Conservation (phyloP, 2,329 filamentous ascomycete species). For the Dactylellina sp. region DNA sequence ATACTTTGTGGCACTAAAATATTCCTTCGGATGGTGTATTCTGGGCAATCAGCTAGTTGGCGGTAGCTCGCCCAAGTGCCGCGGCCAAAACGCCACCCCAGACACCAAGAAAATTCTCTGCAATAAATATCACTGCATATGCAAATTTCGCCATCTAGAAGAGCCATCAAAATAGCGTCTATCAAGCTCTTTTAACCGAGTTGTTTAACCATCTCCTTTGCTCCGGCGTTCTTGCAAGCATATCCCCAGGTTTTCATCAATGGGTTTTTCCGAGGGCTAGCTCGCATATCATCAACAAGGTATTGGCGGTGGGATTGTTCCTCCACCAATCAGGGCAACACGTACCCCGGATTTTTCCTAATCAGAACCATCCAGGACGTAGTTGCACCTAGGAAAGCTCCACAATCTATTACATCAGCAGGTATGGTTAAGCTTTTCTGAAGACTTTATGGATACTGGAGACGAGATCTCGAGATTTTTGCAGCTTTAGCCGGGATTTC, state of each 20-base stretch:
- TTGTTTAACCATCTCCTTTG: constrained; percentile 41
- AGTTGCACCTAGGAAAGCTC: neutral
- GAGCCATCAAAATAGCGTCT: no score
- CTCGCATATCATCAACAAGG: constrained; percentile 15
- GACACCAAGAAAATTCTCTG: no score
- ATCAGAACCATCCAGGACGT: neutral
- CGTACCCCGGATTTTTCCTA: constrained; percentile 30
- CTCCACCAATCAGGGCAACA: constrained; percentile 46
- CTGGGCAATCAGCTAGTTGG: no score
- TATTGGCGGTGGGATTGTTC: constrained; percentile 7
- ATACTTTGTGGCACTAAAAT: no score
- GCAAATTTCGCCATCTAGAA: no score
- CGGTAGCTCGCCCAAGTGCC: no score
- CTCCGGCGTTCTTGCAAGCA: constrained; percentile 3
- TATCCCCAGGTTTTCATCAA: constrained; percentile 17
- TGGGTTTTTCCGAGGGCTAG: constrained; percentile 36
- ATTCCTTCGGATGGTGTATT: no score
- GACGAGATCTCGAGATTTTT: constrained; percentile 26
- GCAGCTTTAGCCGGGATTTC: neutral
- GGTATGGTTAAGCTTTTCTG: constrained; percentile 23
- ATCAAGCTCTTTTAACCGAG: constrained; percentile 6
- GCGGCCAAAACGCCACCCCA: no score
- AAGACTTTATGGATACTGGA: constrained; percentile 26
- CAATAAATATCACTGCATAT: no score
- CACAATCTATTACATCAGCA: neutral